phyloP scores from a whole-genome alignment of 768 basidiomycete genomes.

The Pholiota conissans region DNA sequence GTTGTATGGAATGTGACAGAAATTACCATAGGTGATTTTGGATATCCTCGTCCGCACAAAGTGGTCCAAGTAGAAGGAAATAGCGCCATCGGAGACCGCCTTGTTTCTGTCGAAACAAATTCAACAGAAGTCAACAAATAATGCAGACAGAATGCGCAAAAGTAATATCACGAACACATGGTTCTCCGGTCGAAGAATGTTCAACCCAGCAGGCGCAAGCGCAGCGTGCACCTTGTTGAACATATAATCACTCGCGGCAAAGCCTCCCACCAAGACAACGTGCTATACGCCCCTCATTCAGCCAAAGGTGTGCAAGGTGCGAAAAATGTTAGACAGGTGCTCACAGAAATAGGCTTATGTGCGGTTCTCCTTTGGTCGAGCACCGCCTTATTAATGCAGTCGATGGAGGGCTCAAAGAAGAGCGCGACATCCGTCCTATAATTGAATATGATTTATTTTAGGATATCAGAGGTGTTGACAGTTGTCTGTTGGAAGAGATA shows the following conservation, averaged over 20 bases:
- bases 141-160: neutral
- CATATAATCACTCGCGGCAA: conserved; percentile 59
- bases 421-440: conserved; percentile 32
- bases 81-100: conserved; percentile 54
- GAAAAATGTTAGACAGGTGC: conserved; percentile 2
- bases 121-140: neutral
- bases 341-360: conserved; percentile 31
- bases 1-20: conserved; percentile 37
- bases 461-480: neutral
- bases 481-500: too few species aligned
- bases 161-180: conserved; percentile 45
- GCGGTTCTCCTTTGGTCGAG: conserved; percentile 23
- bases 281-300: conserved; percentile 24
- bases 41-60: conserved; percentile 49
- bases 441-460: too few species aligned
- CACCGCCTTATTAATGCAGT: conserved; percentile 35
- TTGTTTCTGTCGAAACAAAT: conserved; percentile 29
- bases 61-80: conserved; percentile 44
- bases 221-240: conserved; percentile 39
- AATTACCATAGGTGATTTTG: conserved; percentile 47
- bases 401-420: conserved; percentile 39
- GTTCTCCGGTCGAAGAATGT: conserved; percentile 49
- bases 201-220: conserved; percentile 37
- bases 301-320: neutral
- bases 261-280: conserved; percentile 56